Base-by-base conservation (phyloP, 768 basidiomycete species). In the Pleurotus giganteus region DNA sequence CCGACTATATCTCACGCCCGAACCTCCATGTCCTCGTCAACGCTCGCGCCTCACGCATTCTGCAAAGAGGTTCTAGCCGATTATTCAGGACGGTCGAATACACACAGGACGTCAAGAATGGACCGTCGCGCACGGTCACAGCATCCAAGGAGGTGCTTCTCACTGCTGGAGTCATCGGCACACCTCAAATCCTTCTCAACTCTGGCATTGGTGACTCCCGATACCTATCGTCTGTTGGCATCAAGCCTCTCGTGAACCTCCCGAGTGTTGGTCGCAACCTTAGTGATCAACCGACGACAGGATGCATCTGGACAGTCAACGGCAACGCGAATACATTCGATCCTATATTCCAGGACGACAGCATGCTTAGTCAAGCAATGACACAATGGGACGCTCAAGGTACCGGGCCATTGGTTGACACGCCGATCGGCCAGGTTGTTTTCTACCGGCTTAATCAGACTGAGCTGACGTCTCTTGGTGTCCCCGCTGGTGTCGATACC, bases 211-310 rank as follows among this genome's bases (percentile, higher is more conserved):
- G 69, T 4, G 57, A 64, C 43, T 17, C 46, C 0, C 23, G 15
- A 1, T 23, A 31, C 1, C 54, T 67, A 0, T 3, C 6, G 0
- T n/a, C 55, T 0, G 19, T 58, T 9, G 62, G 63, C 1, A 57
- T 67, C 28, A 5, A 31, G 2, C 2, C 60, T 11, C 34, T 63
- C 17, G 28, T 65, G 17, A 29, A 66, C 46, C 34, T 61, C 5
- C 66, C 67, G 0, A 47, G 51, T 39, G 67, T 66, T 17, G 65
- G 65, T 3, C 34, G 66, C 47, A 74, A 77, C 44, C 15, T 63
- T 3, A 43, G 50, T 8, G 66, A 67, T 43, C 66, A 67, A 13
- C 53, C 65, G 1, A 28, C 42, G 11, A 23, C 53, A 5, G 12
- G 27, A 13, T 19, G 11, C 7, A 7, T 9, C n/a, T 58, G 45